Evolutionary conservation across 306 rosid species (phyloP), one percentile per base, ranked within the genome.

Genomic region (Citrullus amarus): DNA sequence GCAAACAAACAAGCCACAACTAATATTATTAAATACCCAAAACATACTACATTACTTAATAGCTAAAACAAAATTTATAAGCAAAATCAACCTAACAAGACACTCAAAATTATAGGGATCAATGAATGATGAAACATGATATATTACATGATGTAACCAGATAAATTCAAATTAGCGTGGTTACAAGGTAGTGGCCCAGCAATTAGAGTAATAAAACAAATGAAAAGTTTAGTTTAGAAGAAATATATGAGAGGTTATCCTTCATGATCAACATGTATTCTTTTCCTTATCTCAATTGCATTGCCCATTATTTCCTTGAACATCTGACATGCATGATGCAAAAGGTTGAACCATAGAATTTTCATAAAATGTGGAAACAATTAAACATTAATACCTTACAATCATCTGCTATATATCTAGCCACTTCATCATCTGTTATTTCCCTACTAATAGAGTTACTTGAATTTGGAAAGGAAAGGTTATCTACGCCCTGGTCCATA

Each of bases 391-490:
- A 82, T 86, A 88, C 91, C 89, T 86, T 86, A 51, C 84, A 78
- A 58, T 80, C 44, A 87, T 84, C 78, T 18, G 81, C 70, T 70
- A 60, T 62, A 62, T 58, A 78, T 63, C 82, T 76, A 66, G 81
- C 70, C 69, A 81, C 88, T 85, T 89, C 86, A 61, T 83, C 79
- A 78, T 85, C 80, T 80, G 78, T 69, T 62, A 58, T 74, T 77
- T 60, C 88, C 74, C 65, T 81, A 65, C 73, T 79, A 87, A 85
- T 77, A 34, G 60, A 50, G 76, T 75, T 46, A 63, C 68, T 51
- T 50, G 87, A 51, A 83, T 81, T 80, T 78, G 80, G 75, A 72
- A 80, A 80, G 48, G 83, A 78, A 68, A 75, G 81, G 67, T 69
- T 81, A 58, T 83, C 84, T 63, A 73, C 79, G 28, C 63, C 68